Percentiles rank a stretch among this genome's conserved stretches.
These are phyloP conservation scores for Fusarium mexicanum DNA, from an alignment of 2,329 filamentous ascomycete genomes.

Conservation along the genomic window DNA sequence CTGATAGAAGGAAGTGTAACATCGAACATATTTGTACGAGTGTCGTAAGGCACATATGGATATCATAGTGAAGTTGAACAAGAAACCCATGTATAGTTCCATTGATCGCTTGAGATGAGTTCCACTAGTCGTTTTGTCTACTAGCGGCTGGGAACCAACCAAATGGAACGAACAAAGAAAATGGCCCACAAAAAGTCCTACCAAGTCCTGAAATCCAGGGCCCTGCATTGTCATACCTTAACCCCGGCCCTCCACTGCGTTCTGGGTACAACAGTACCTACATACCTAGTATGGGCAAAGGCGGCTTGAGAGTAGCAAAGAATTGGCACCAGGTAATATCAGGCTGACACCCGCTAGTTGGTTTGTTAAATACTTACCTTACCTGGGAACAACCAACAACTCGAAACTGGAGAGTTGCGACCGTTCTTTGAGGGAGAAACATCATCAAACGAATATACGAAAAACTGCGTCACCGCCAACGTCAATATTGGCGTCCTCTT, in stretches of 20 bases:
- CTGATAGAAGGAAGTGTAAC: not conserved
- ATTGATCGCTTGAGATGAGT: too few species aligned
- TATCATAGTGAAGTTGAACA: too few species aligned
- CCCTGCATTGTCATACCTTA: not conserved
- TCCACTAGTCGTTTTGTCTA: too few species aligned
- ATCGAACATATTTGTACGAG: not conserved
- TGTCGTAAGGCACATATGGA: too few species aligned
- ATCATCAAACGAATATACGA: not conserved
- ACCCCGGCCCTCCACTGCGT: not conserved
- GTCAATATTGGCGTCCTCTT: not conserved
- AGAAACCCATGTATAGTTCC: too few species aligned
- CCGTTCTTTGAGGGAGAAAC: not conserved
- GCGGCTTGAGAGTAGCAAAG: not conserved
- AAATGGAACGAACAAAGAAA: not conserved
- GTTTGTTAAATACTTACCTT: not conserved
- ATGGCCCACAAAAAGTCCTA: conserved; percentile 15
- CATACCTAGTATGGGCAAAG: not conserved
- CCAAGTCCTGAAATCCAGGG: conserved; percentile 13
- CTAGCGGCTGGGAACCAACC: not conserved
- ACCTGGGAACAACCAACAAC: not conserved
- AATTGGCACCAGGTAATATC: not conserved
- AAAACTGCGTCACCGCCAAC: not conserved
- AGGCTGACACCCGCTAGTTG: not conserved
- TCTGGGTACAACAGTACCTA: not conserved
- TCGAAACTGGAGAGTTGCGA: not conserved